Conservation (phyloP, 1,284 basidiomycete genomes). For the Erythrobasidium hasegawianum region DNA sequence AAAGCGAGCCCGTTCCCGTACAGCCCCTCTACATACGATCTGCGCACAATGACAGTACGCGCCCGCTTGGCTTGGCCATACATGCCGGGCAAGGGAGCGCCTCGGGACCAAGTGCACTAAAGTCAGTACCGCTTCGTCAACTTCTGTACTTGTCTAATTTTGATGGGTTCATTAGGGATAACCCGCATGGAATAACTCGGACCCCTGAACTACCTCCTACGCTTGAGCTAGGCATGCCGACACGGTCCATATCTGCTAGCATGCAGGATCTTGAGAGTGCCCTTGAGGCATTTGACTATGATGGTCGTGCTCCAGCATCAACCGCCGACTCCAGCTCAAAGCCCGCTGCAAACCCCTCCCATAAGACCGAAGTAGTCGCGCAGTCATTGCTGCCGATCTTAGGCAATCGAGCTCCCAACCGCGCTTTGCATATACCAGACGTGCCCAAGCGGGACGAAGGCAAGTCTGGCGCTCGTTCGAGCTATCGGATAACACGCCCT, state of each 20-base stretch:
- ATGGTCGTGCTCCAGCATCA: neutral
- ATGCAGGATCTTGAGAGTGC: slow-evolving; percentile 24
- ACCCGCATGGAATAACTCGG: neutral
- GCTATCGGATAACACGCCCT: slow-evolving; percentile 9
- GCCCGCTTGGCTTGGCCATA: no score
- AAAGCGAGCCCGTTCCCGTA: neutral
- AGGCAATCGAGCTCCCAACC: slow-evolving; percentile 1
- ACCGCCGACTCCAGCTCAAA: no score
- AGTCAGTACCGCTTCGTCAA: no score
- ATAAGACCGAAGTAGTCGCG: no score
- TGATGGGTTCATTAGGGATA: no score
- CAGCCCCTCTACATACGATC: slow-evolving; percentile 16
- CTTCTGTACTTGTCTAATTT: no score
- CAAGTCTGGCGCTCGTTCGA: neutral
- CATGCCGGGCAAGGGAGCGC: no score
- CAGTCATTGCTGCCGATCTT: neutral
- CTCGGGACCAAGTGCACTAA: no score
- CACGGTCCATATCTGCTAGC: neutral
- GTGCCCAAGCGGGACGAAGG: no score
- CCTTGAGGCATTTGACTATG: slow-evolving; percentile 10
- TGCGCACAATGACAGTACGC: neutral
- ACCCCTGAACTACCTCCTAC: slow-evolving; percentile 5
- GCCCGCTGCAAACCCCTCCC: no score
- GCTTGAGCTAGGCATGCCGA: slow-evolving; percentile 10
- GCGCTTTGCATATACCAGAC: neutral